These are phyloP conservation scores for Trebouxia gelatinosa DNA, from an alignment of 163 green algal genomes.

Conservation along the genomic window DNA sequence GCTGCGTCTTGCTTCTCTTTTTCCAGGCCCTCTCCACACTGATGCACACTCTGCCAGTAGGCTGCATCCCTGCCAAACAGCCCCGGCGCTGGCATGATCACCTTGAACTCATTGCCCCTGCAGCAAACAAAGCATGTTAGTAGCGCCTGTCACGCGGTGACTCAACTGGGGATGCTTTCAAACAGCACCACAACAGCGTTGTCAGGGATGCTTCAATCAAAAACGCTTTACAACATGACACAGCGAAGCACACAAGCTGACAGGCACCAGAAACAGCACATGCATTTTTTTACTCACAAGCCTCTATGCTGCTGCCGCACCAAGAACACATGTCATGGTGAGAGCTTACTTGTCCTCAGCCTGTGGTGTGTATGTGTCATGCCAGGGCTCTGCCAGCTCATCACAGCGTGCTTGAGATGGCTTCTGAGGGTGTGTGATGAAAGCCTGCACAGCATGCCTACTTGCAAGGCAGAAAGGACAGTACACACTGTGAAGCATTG, in stretches of 20 bases:
- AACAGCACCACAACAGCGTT: background rate
- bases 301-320: background rate
- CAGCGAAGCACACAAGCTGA: no score
- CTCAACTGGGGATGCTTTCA: background rate
- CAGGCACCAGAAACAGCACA: background rate
- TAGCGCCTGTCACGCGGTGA: background rate
- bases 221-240: no score
- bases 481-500: no score
- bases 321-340: background rate
- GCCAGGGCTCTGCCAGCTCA: slow-evolving; percentile 55
- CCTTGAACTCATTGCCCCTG: slow-evolving; percentile 34
- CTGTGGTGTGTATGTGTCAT: slow-evolving; percentile 16
- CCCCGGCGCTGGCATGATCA: slow-evolving; percentile 31
- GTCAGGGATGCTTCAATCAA: background rate
- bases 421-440: slow-evolving; percentile 36
- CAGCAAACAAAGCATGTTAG: background rate
- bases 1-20: slow-evolving; percentile 35
- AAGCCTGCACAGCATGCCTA: no score
- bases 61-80: slow-evolving; percentile 47
- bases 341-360: background rate
- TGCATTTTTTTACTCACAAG: background rate
- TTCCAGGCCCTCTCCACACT: slow-evolving; percentile 39
- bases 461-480: no score
- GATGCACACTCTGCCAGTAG: slow-evolving; percentile 59
- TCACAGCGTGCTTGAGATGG: slow-evolving; percentile 45